Evolutionary conservation across 163 green algal genomes (phyloP), one percentile per base, ranked within the genome.

Genomic region (Scenedesmus sp.): DNA sequence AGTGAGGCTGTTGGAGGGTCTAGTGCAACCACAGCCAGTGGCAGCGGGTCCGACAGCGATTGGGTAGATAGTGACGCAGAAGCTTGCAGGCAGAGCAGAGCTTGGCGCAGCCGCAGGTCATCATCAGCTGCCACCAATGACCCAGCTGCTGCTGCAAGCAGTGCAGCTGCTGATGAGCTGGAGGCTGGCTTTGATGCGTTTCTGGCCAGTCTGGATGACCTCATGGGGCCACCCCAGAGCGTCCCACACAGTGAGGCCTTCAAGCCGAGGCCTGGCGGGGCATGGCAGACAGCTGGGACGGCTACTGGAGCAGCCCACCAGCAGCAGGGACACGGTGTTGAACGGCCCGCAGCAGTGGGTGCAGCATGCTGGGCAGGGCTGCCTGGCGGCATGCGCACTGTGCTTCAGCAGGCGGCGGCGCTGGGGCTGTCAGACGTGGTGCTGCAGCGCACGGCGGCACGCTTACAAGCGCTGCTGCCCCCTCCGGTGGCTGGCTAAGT

Each of bases 21-120:
- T 4, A 76, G 65, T n/a, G 65, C 65, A 6, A 20, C 65, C 30
- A 76, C 83, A 59, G 51, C 51, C 83, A 86, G 81, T 51, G 83
- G 59, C 83, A 80, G 84, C 65, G 61, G 84, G 40, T 83, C 73
- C 18, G 73, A 83, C 73, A 83, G 73, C 15, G 73, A 83, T 30
- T 83, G 73, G 73, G 73, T 83, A 18, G 37, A 83, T 3, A 83
- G 73, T 49, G 73, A 83, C 35, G 73, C 51, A n/a, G 65, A 76
- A 40, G 65, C 65, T 16, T 30, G 65, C 65, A 40, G 65, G 65
- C 65, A 76, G 30, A 76, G 59, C 59, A 72, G 65, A 76, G 65
- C 65, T 37, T 2, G 65, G 30, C 65, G 30, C 65, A 37, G 24
- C 4, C 65, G 65, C 30, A 76, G 65, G 9, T 76, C 65, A 18